A percentile compares a stretch with the other conserved stretches of the same genome.
These are phyloP conservation scores for Fusarium chuoi DNA, from an alignment of 2,329 filamentous ascomycete species.

Conservation along the genomic window DNA sequence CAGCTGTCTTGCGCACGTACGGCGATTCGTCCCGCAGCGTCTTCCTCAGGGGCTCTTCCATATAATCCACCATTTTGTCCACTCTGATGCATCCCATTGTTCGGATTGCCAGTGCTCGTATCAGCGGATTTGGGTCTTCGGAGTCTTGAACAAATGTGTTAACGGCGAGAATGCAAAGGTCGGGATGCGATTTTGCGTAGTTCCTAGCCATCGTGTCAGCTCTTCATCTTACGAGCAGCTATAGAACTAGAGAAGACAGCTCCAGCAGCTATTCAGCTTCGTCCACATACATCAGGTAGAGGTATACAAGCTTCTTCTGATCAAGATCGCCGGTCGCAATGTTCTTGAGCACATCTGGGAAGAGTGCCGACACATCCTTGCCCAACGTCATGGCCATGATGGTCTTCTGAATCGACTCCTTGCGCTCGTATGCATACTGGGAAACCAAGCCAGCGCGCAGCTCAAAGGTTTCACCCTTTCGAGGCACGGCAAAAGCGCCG, in stretches of 20 bases:
- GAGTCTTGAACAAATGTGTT: conserved; percentile 99
- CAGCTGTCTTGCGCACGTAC: conserved; percentile 97
- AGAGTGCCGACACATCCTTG: conserved; percentile 97
- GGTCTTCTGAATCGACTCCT: conserved; percentile 99
- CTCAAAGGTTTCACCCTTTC: conserved; percentile 98
- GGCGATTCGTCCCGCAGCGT: conserved; percentile 97
- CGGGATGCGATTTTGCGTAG: conserved; percentile 98
- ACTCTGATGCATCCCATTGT: conserved; percentile 99
- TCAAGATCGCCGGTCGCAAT: conserved; percentile 95
- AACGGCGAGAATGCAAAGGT: conserved; percentile 97
- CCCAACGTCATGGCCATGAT: conserved; percentile 99
- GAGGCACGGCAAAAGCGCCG: conserved; percentile 90
- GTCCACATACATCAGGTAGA: conserved; percentile 87
- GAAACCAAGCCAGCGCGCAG: conserved; percentile 94
- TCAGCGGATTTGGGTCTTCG: conserved; percentile 96
- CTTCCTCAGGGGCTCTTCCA: conserved; percentile 97
- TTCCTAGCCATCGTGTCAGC: conserved; percentile 71
- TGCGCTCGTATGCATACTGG: conserved; percentile 98
- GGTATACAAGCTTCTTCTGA: conserved; percentile 99
- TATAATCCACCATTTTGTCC: conserved; percentile 99
- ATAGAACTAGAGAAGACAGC: background rate
- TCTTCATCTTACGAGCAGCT: conserved; percentile 4
- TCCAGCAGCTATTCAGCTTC: background rate
- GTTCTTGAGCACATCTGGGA: conserved; percentile 98
- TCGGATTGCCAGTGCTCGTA: conserved; percentile 92